Evolutionary conservation across 495 filamentous ascomycete genomes (phyloP).

Genomic region (Aspergillus nidulans): DNA sequence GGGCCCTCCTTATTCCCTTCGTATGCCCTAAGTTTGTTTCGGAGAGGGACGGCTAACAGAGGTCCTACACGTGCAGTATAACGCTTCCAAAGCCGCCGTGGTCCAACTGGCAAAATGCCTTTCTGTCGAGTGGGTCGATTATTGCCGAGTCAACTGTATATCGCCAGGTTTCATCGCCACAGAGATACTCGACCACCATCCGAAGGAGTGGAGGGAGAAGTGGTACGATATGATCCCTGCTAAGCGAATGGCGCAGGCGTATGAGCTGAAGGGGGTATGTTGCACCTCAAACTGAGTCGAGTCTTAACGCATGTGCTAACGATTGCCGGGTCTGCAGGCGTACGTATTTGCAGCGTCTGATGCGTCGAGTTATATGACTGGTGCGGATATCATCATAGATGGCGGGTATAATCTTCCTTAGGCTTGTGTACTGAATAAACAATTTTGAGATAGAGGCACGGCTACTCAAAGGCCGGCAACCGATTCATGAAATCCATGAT

Average conservation of each 20-base stretch:
- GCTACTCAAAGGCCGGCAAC: no score
- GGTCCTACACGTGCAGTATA: slow-evolving; percentile 8
- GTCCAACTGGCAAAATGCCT: slow-evolving; percentile 28
- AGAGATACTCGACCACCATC: slow-evolving; percentile 24
- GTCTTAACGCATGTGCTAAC: neutral
- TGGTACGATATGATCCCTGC: slow-evolving; percentile 30
- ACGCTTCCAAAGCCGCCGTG: slow-evolving; percentile 28
- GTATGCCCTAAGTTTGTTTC: neutral
- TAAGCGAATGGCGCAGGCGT: slow-evolving; percentile 24
- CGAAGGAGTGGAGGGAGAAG: slow-evolving; percentile 21
- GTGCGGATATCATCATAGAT: slow-evolving; percentile 31
- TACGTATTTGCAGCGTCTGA: slow-evolving; percentile 34
- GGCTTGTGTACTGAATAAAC: no score
- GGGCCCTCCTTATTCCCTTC: neutral
- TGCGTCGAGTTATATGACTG: slow-evolving; percentile 36
- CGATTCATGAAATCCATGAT: neutral
- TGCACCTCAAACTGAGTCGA: neutral
- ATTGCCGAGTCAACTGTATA: slow-evolving; percentile 39
- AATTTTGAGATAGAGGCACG: no score
- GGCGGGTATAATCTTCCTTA: slow-evolving; percentile 23
- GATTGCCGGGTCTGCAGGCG: slow-evolving; percentile 11
- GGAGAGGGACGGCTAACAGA: no score
- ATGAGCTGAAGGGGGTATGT: slow-evolving; percentile 34
- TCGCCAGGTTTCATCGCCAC: slow-evolving; percentile 44
- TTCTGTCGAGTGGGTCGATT: slow-evolving; percentile 38